Evolutionary conservation across 495 filamentous ascomycete species (phyloP).

Genomic region (Corynascus novoguineensis): DNA sequence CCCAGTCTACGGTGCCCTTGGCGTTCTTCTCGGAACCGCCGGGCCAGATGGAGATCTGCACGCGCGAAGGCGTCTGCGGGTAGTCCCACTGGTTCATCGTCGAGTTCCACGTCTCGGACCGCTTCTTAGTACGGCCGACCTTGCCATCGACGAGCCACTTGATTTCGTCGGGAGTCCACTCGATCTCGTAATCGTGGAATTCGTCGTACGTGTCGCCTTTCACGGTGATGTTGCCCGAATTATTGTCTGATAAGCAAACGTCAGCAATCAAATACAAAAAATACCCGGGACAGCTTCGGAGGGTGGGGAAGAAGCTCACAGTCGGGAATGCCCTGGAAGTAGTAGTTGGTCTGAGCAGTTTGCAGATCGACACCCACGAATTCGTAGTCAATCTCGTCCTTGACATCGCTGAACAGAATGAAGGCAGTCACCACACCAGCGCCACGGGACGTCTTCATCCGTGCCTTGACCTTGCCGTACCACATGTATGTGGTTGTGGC

Average conservation of each 20-base stretch:
- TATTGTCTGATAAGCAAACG: conserved; percentile 51
- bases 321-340: conserved; percentile 88
- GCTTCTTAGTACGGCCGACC: conserved; percentile 65
- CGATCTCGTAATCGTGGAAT: conserved; percentile 86
- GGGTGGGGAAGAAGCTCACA: conserved; percentile 55
- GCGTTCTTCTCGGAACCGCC: conserved; percentile 75
- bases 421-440: conserved; percentile 91
- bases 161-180: conserved; percentile 81
- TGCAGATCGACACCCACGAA: conserved; percentile 77
- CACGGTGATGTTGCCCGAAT: conserved; percentile 64
- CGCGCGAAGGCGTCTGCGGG: conserved; percentile 88
- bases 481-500: conserved; percentile 87
- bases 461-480: conserved; percentile 90
- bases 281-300: no score
- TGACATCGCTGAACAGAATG: conserved; percentile 87
- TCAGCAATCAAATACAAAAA: conserved; percentile 10
- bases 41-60: conserved; percentile 95
- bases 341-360: conserved; percentile 87
- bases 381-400: conserved; percentile 98
- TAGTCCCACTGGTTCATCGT: conserved; percentile 78
- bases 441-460: conserved; percentile 78
- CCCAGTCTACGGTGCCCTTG: conserved; percentile 83
- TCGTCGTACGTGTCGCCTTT: conserved; percentile 67
- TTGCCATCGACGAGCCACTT: conserved; percentile 82
- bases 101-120: conserved; percentile 74